phyloP scores from a whole-genome alignment of 306 rosid genomes.

The Fagus sylvatica region DNA sequence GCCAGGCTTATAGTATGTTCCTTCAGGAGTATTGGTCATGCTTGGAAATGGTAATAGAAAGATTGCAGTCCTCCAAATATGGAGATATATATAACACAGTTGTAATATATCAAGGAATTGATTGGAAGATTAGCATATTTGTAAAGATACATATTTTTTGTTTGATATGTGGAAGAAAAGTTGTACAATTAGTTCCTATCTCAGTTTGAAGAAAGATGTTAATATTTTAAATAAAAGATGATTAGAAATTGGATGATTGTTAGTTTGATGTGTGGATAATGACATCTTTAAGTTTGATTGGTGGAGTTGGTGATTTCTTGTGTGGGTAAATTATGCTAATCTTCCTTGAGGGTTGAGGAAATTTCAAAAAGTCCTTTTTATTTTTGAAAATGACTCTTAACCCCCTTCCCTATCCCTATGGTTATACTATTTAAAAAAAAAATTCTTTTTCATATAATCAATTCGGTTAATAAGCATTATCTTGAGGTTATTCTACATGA shows the following conservation, averaged over 20 bases:
- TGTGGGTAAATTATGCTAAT: no score
- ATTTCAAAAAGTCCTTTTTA: no score
- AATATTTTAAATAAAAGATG: constrained; percentile 26
- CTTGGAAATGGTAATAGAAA: constrained; percentile 34
- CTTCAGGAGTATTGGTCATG: constrained; percentile 14
- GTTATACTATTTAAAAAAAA: no score
- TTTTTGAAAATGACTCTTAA: no score
- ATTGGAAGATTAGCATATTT: constrained; percentile 36
- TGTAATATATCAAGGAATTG: constrained; percentile 45
- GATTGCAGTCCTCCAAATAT: constrained; percentile 30
- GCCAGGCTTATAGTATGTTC: background rate
- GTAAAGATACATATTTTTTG: constrained; percentile 34
- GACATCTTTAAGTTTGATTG: background rate
- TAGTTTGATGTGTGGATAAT: background rate
- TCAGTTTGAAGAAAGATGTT: constrained; percentile 12
- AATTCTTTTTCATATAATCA: no score
- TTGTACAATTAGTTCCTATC: constrained; percentile 26
- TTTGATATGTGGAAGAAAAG: constrained; percentile 23
- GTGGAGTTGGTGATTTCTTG: background rate
- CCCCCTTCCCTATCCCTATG: no score
- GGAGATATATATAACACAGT: constrained; percentile 28
- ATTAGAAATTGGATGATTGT: background rate
- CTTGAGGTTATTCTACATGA: no score
- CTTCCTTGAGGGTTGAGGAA: no score
- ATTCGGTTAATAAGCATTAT: no score